A percentile compares a stretch with the other conserved stretches of the same genome.
phyloP scores from a whole-genome alignment of 2,329 filamentous ascomycete species.

The Dactylellina drechsleri region DNA sequence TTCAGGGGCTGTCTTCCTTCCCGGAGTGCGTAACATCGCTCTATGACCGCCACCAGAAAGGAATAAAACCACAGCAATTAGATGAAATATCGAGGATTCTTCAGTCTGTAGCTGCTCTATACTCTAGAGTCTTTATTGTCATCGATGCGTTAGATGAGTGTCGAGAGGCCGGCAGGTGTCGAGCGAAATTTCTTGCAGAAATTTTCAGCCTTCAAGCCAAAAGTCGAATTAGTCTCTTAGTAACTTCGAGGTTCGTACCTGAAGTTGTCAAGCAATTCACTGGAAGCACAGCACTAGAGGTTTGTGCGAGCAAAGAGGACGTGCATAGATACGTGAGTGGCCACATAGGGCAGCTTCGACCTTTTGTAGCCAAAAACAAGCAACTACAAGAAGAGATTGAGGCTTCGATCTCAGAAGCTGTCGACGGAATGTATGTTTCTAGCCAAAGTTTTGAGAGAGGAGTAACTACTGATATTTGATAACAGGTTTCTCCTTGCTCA shows the following conservation, averaged over 20 bases:
- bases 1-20: conserved; percentile 31
- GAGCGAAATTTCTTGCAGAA: not conserved
- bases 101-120: not conserved
- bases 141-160: conserved; percentile 31
- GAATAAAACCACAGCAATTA: not conserved
- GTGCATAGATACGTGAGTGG: not conserved
- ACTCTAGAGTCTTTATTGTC: conserved; percentile 4
- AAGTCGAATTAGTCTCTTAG: not conserved
- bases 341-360: not conserved
- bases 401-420: not conserved
- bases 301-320: not conserved
- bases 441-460: not conserved
- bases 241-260: not conserved
- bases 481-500: conserved; percentile 16
- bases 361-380: not conserved
- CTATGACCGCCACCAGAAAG: not conserved
- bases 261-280: not conserved
- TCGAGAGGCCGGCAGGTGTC: not conserved
- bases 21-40: not conserved
- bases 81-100: not conserved
- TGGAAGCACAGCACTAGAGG: not conserved
- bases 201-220: not conserved
- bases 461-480: no score
- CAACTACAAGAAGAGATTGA: not conserved
- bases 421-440: not conserved